phyloP scores from a whole-genome alignment of 306 rosid species.

The Lupinus albus region DNA sequence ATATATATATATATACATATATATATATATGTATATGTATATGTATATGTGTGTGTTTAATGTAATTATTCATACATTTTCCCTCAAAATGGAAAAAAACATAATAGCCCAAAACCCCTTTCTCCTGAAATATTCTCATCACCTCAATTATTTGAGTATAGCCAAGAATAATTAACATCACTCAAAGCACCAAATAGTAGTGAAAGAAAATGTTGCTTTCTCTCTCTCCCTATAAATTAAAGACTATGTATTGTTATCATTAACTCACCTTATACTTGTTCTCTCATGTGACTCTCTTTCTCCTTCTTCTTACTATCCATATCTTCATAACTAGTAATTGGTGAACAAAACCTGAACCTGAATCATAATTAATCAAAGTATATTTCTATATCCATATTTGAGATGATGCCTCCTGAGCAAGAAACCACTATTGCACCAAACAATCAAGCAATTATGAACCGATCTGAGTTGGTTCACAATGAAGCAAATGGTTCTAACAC shows the following conservation, averaged over 20 bases:
- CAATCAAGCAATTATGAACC: slow-evolving; percentile 39
- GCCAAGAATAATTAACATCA: not conserved
- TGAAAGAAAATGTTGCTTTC: slow-evolving; percentile 20
- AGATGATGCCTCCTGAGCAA: slow-evolving; percentile 87
- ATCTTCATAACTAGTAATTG: not conserved
- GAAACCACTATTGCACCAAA: slow-evolving; percentile 55
- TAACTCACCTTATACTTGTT: not conserved
- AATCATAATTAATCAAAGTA: not conserved
- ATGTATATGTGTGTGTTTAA: no score
- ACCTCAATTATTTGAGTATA: no score
- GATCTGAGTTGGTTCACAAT: slow-evolving; percentile 55
- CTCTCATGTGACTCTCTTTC: slow-evolving; percentile 41
- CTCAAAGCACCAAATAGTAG: slow-evolving; percentile 4
- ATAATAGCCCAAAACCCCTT: no score
- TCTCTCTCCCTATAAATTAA: slow-evolving; percentile 37
- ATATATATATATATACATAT: no score
- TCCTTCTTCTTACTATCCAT: not conserved
- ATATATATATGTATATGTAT: no score
- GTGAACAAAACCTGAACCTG: not conserved
- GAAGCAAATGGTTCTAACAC: slow-evolving; percentile 43
- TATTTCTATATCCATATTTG: not conserved
- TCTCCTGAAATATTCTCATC: no score
- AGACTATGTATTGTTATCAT: slow-evolving; percentile 41
- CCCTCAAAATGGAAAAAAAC: no score
- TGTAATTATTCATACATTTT: no score